Conservation (phyloP, 2,329 filamentous ascomycete species). For the Exophiala sp. region DNA sequence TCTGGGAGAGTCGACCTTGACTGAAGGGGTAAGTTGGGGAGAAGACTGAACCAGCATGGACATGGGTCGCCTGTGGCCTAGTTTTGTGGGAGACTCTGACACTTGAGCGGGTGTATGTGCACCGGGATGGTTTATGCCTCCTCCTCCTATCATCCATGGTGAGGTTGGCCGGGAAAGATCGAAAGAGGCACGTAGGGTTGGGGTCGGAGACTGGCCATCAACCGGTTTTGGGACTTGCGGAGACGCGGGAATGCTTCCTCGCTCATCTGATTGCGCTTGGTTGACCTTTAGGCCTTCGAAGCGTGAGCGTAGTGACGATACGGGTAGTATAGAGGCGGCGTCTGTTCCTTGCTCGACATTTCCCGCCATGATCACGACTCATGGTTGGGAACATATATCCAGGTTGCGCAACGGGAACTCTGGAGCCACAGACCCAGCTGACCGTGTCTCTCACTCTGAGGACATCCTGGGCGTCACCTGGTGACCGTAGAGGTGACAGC, state of each 20-base stretch:
- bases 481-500: background rate
- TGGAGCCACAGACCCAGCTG: background rate
- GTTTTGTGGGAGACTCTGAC: conserved; percentile 49
- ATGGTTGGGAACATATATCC: background rate
- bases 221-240: conserved; percentile 31
- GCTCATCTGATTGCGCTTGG: conserved; percentile 10
- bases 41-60: conserved; percentile 41
- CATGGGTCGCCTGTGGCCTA: conserved; percentile 52
- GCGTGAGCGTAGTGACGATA: conserved; percentile 45
- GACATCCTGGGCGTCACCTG: too few species aligned
- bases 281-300: conserved; percentile 43
- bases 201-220: conserved; percentile 30
- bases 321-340: conserved; percentile 34
- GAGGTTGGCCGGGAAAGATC: conserved; percentile 39
- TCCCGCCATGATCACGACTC: conserved; percentile 17
- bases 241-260: conserved; percentile 28
- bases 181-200: conserved; percentile 37
- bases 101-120: conserved; percentile 29
- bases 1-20: conserved; percentile 41
- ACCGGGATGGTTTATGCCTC: conserved; percentile 23
- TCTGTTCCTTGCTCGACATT: conserved; percentile 23
- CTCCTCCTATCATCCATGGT: conserved; percentile 35
- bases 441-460: background rate
- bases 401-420: background rate
- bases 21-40: conserved; percentile 38